Percentiles rank a stretch among this genome's conserved stretches.
Evolutionary conservation across 2,329 filamentous ascomycete genomes (phyloP).

Genomic region (Phaeosphaeria sp.): DNA sequence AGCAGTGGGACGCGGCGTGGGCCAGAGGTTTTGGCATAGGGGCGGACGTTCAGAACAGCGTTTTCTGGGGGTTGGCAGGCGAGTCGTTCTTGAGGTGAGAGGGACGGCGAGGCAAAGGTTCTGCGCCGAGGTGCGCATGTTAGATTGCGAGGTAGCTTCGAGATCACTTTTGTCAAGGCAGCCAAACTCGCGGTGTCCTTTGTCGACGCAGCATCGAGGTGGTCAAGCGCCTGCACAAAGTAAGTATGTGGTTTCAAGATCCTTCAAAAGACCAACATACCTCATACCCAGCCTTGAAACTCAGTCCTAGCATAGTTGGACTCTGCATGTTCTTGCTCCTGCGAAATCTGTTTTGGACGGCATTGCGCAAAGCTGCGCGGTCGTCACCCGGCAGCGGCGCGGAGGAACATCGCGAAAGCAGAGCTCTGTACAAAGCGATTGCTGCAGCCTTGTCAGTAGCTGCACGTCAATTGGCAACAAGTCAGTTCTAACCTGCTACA

Average conservation of each 20-base stretch:
- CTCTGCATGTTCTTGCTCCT: constrained; percentile 66
- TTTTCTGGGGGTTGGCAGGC: constrained; percentile 45
- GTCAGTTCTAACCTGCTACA: constrained; percentile 53
- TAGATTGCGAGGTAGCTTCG: constrained; percentile 48
- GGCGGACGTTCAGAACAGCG: constrained; percentile 59
- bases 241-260: constrained; percentile 9
- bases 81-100: constrained; percentile 27
- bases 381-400: constrained; percentile 62
- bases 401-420: constrained; percentile 64
- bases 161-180: constrained; percentile 39
- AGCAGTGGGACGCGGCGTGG: constrained; percentile 66
- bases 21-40: constrained; percentile 57
- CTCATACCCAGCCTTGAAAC: constrained; percentile 73
- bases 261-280: constrained; percentile 40
- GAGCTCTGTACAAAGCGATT: constrained; percentile 74
- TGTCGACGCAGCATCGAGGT: constrained; percentile 50
- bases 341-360: constrained; percentile 68
- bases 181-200: constrained; percentile 35
- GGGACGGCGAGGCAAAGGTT: constrained; percentile 5
- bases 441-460: constrained; percentile 50
- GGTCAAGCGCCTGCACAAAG: constrained; percentile 47
- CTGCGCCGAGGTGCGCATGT: constrained; percentile 26
- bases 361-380: constrained; percentile 59
- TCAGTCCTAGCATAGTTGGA: constrained; percentile 64
- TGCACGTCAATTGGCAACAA: neutral